A percentile compares a stretch with the other conserved stretches of the same genome.
Evolutionary conservation across 192 early-diverging fungal species (phyloP).

Genomic region (Entrophospora sp.): DNA sequence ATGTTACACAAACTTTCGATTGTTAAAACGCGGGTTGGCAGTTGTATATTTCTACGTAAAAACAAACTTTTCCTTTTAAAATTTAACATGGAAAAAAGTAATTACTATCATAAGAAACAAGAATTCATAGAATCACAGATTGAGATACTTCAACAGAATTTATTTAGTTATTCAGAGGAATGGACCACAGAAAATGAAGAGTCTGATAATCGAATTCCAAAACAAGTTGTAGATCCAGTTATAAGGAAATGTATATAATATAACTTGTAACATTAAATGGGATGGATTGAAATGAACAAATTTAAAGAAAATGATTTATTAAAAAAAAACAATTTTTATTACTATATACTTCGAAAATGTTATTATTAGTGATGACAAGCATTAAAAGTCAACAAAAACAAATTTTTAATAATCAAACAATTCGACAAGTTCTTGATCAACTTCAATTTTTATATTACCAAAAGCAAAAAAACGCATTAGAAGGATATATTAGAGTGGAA

Average conservation of each 20-base stretch:
- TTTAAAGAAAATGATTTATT: no score
- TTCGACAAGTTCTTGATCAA: conserved; percentile 16
- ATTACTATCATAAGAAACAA: conserved; percentile 5
- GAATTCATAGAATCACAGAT: conserved; percentile 15
- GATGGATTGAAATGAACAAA: not conserved
- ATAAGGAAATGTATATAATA: not conserved
- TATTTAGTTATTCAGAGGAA: not conserved
- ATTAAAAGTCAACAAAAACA: conserved; percentile 8
- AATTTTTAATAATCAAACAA: conserved; percentile 1
- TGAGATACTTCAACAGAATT: not conserved
- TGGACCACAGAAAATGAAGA: not conserved
- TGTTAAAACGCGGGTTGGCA: no score
- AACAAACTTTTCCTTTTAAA: no score
- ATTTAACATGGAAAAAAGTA: no score
- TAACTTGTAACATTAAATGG: not conserved
- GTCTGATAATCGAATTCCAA: not conserved
- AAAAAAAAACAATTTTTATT: no score
- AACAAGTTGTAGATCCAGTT: not conserved
- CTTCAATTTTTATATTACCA: not conserved
- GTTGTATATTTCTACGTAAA: no score
- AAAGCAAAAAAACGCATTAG: conserved; percentile 2
- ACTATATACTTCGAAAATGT: no score
- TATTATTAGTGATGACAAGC: not conserved
- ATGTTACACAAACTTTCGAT: no score
- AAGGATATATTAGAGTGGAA: conserved; percentile 6